Conservation (phyloP, 495 filamentous ascomycete genomes). For the Penicillium lagena region DNA sequence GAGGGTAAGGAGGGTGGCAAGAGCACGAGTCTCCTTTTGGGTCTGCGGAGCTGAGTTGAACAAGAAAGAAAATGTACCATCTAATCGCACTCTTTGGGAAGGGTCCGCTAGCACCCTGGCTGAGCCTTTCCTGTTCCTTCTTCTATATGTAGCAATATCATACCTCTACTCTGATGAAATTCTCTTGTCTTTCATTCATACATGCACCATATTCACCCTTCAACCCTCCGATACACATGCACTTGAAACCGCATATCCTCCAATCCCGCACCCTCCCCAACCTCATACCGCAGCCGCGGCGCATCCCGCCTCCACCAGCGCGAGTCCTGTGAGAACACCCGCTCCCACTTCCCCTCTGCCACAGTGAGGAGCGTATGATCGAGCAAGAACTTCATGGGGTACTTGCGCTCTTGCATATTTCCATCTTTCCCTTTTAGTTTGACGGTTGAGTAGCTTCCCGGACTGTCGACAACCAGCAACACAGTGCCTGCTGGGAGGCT, state of each 20-base stretch:
- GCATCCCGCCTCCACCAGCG: slow-evolving; percentile 74
- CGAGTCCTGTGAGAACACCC: slow-evolving; percentile 64
- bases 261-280: slow-evolving; percentile 51
- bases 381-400: slow-evolving; percentile 91
- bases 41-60: slow-evolving; percentile 43
- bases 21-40: slow-evolving; percentile 52
- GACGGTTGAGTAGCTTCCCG: slow-evolving; percentile 83
- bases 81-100: slow-evolving; percentile 17
- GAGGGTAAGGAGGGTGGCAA: slow-evolving; percentile 60
- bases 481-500: slow-evolving; percentile 51
- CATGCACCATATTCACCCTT: background rate
- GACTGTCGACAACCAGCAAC: slow-evolving; percentile 85
- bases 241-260: slow-evolving; percentile 95
- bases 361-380: slow-evolving; percentile 68
- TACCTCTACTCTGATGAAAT: slow-evolving; percentile 22
- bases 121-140: slow-evolving; percentile 14
- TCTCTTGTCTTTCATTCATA: background rate
- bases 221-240: slow-evolving; percentile 60
- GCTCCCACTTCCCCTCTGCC: slow-evolving; percentile 57
- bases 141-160: slow-evolving; percentile 39
- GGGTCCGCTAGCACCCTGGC: background rate
- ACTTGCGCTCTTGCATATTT: slow-evolving; percentile 52
- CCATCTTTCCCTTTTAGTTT: slow-evolving; percentile 39
- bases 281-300: slow-evolving; percentile 65
- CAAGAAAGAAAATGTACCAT: slow-evolving; percentile 18